Conservation (phyloP, 2,329 filamentous ascomycete species). For the Nigrograna mackinnonii region DNA sequence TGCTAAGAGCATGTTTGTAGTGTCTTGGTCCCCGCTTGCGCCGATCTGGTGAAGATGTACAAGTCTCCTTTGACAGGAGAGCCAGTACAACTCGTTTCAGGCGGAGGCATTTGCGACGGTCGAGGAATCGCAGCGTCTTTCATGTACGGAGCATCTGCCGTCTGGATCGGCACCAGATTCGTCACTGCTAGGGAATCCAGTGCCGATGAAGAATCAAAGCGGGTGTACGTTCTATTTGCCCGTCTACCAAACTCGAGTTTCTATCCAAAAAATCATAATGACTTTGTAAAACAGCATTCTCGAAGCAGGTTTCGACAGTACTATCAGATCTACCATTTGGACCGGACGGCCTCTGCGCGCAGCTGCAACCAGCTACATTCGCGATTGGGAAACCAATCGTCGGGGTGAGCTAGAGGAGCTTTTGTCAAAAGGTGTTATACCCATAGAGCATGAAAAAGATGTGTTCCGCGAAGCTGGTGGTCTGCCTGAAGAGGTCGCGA, state of each 20-base stretch:
- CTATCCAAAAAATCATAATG: too few relatives aligned
- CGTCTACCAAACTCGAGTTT: too few relatives aligned
- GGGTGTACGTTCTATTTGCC: too few relatives aligned
- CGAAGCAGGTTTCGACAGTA: slow-evolving; percentile 92
- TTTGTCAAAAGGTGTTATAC: slow-evolving; percentile 84
- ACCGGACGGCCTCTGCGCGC: slow-evolving; percentile 94
- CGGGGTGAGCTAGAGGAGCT: slow-evolving; percentile 88
- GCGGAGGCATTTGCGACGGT: slow-evolving; percentile 92
- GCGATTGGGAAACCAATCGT: slow-evolving; percentile 95
- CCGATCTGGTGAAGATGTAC: slow-evolving; percentile 76
- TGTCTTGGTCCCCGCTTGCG: slow-evolving; percentile 89
- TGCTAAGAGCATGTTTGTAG: too few relatives aligned
- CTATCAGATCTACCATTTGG: slow-evolving; percentile 96
- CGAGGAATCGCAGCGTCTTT: slow-evolving; percentile 86
- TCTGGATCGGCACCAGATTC: slow-evolving; percentile 98
- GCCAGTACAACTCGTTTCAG: slow-evolving; percentile 89
- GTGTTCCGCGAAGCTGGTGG: slow-evolving; percentile 69
- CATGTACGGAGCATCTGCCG: slow-evolving; percentile 88
- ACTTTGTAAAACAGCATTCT: too few relatives aligned
- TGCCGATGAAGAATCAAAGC: slow-evolving; percentile 90
- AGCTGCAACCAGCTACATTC: slow-evolving; percentile 89
- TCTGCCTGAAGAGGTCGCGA: too few relatives aligned
- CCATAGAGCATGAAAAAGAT: slow-evolving; percentile 93
- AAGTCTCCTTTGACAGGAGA: slow-evolving; percentile 85
- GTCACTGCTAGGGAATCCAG: slow-evolving; percentile 93